Evolutionary conservation across 768 basidiomycete genomes (phyloP).

Genomic region (Daedaleopsis sinensis): DNA sequence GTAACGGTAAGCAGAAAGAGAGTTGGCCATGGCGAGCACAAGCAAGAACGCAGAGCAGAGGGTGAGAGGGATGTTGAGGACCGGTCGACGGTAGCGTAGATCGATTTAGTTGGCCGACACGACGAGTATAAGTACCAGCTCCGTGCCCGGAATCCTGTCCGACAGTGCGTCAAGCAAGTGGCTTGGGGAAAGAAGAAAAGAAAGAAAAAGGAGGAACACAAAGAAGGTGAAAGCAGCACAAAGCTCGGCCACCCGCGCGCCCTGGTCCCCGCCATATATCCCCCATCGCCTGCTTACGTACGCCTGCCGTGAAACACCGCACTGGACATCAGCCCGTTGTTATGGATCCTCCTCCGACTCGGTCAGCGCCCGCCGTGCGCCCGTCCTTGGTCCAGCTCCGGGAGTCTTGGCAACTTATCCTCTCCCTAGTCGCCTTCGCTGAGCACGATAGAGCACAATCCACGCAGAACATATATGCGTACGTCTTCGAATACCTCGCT

Average conservation of each 20-base stretch:
- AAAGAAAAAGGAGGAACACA: constrained; percentile 10
- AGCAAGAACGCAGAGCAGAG: constrained; percentile 21
- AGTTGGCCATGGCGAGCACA: constrained; percentile 42
- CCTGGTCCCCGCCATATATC: not conserved
- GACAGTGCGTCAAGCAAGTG: constrained; percentile 29
- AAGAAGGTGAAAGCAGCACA: constrained; percentile 16
- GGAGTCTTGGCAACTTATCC: too few relatives aligned
- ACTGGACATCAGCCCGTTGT: constrained; percentile 13
- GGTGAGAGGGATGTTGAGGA: constrained; percentile 29
- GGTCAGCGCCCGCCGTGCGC: not conserved
- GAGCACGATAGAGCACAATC: too few relatives aligned
- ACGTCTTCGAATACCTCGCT: not conserved
- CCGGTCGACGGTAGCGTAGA: constrained; percentile 36
- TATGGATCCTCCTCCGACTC: not conserved
- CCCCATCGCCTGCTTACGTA: constrained; percentile 18
- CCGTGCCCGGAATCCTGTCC: constrained; percentile 36
- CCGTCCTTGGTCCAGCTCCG: not conserved
- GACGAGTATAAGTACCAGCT: constrained; percentile 28
- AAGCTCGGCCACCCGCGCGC: constrained; percentile 8
- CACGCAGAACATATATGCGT: not conserved
- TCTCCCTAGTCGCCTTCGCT: too few relatives aligned
- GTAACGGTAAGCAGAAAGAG: constrained; percentile 57
- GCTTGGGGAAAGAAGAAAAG: constrained; percentile 9
- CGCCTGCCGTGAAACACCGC: constrained; percentile 12
- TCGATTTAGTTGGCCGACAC: constrained; percentile 14